Percentiles rank a stretch among this genome's conserved stretches.
These are phyloP conservation scores for Trichoderma sp. DNA, from an alignment of 2,329 filamentous ascomycete species.

Conservation along the genomic window DNA sequence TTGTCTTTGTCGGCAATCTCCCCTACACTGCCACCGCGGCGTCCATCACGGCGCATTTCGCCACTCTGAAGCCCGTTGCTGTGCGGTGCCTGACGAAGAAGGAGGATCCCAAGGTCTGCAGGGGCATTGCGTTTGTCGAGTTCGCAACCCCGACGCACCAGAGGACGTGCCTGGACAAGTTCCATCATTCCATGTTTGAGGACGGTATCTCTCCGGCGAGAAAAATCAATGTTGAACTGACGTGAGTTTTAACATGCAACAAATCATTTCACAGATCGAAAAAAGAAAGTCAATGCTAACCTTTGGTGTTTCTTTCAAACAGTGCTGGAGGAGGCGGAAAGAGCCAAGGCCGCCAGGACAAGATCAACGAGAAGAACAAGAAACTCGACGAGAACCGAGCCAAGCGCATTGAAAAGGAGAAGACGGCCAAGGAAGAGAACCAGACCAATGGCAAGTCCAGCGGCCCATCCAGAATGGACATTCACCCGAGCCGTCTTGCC, in stretches of 20 bases:
- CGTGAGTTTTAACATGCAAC: constrained; percentile 53
- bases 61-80: constrained; percentile 56
- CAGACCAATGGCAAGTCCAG: constrained; percentile 28
- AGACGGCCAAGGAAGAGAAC: constrained; percentile 38
- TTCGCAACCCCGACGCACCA: constrained; percentile 85
- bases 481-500: constrained; percentile 56
- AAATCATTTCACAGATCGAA: too few species aligned
- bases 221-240: constrained; percentile 91
- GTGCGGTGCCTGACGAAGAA: constrained; percentile 71
- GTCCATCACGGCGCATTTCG: constrained; percentile 73
- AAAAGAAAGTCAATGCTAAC: background rate
- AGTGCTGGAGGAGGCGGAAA: constrained; percentile 86
- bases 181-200: constrained; percentile 80
- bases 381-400: constrained; percentile 71
- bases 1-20: constrained; percentile 67
- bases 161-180: constrained; percentile 88
- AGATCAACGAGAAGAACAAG: constrained; percentile 82
- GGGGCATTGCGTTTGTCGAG: constrained; percentile 85
- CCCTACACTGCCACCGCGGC: constrained; percentile 77
- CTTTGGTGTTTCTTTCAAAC: constrained; percentile 2
- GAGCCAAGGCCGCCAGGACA: constrained; percentile 68
- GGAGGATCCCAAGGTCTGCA: constrained; percentile 60
- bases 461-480: constrained; percentile 35
- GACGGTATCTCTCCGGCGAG: constrained; percentile 58
- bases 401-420: constrained; percentile 51